Conservation (phyloP, 306 rosid species). For the Acacia crassicarpa region DNA sequence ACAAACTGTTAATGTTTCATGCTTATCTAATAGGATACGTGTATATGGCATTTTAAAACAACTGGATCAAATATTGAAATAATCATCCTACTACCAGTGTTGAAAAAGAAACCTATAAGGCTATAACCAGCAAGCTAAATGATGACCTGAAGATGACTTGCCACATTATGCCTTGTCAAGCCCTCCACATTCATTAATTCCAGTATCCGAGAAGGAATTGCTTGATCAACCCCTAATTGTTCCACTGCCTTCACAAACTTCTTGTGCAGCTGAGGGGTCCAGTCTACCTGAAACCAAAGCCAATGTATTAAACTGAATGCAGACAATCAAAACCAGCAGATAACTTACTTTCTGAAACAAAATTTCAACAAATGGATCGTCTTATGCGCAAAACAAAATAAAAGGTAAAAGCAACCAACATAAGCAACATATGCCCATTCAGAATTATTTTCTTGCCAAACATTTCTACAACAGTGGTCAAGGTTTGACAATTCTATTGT, state of each 20-base stretch:
- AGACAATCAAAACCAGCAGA: slow-evolving; percentile 23
- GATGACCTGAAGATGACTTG: slow-evolving; percentile 95
- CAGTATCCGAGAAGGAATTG: slow-evolving; percentile 93
- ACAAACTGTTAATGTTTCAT: neutral
- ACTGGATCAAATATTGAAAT: neutral
- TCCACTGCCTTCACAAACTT: slow-evolving; percentile 91
- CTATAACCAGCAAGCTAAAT: slow-evolving; percentile 1
- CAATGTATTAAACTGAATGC: slow-evolving; percentile 20
- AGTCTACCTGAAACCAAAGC: slow-evolving; percentile 75
- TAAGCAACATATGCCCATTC: neutral
- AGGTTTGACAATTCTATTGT: slow-evolving; percentile 5
- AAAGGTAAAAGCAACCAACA: slow-evolving; percentile 11
- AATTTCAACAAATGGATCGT: neutral
- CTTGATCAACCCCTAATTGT: slow-evolving; percentile 90
- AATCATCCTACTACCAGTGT: neutral
- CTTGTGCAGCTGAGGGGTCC: slow-evolving; percentile 91
- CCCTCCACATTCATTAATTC: slow-evolving; percentile 89
- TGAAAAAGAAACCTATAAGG: slow-evolving; percentile 1
- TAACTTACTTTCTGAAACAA: neutral
- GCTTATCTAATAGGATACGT: neutral
- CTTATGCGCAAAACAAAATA: neutral
- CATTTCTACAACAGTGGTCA: neutral
- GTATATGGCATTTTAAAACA: neutral
- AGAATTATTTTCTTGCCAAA: slow-evolving; percentile 6
- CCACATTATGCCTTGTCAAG: slow-evolving; percentile 93